Base-by-base conservation (phyloP, 192 early-diverging fungal species). In the Allomyces macrogynus region DNA sequence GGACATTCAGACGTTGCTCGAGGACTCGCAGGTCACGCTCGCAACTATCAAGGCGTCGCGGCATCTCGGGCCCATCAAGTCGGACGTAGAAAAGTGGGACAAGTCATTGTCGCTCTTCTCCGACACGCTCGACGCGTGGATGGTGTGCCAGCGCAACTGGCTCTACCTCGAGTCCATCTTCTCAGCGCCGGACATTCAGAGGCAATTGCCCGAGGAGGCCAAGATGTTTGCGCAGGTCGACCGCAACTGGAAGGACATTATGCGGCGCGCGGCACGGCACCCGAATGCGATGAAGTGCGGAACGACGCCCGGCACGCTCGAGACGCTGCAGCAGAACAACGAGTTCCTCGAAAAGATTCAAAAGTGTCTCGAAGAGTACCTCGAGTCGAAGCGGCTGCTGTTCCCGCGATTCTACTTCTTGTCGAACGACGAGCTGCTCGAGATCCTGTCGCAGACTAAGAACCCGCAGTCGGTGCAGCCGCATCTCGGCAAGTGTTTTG, bases 381-480 rank as follows among this genome's bases (percentile, higher is more conserved):
- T 83, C 22, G 81, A 83, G 64, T 74, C 72, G 61, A 83, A 83
- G 65, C 69, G 81, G 22, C 72, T 83, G 3, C 71, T 83, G 40
- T 83, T 83, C 68, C 81, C 81, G 22, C 70, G 81, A 10, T 83
- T 83, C 69, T 83, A 83, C 65, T 83, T 83, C 64, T 62, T 83
- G 24, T 80, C 78, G n/a, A 83, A 83, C 66, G 81, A 83, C 42
- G 81, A 83, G 69, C 69, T 83, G n/a, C 73, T 83, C 49, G 81
- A 83, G 65, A 83, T 83, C 42, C 63, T 83, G 54, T 79, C 81
- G 4, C 81, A 83, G 66, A 81, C 81, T 8, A 73, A 75, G 61
- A 83, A 83, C 66, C 81, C 81, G 26, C 81, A 83, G 65, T 79
- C 81, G 12, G 81, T 83, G 0, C 81, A 83, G 64, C 81, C 81